Percentiles rank a stretch among this genome's conserved stretches.
Conservation (phyloP, 495 filamentous ascomycete species). For the Trichoderma virens region DNA sequence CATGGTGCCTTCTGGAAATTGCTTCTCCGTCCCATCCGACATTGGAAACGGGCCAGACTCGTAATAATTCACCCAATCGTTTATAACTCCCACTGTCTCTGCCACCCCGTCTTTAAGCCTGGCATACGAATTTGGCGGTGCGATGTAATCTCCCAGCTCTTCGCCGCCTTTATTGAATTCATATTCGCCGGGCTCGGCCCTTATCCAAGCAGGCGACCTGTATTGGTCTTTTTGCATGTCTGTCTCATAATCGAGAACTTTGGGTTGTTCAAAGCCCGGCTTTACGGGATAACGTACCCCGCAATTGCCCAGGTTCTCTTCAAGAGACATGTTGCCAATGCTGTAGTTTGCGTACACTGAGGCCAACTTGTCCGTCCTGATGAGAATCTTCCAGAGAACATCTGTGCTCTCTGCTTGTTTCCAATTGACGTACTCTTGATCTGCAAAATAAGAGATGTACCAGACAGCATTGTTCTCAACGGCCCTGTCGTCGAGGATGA, state of each 20-base stretch:
- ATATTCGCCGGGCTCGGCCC: constrained; percentile 15
- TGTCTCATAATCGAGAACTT: constrained; percentile 3
- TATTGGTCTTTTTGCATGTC: constrained; percentile 9
- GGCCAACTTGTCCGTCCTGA: constrained; percentile 13
- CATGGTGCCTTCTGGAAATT: constrained; percentile 16
- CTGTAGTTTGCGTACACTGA: constrained; percentile 16
- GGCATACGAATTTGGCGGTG: not conserved
- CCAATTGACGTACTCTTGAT: constrained; percentile 9
- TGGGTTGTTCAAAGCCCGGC: constrained; percentile 11
- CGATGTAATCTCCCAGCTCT: not conserved
- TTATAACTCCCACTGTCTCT: not conserved
- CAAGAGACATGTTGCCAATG: constrained; percentile 14
- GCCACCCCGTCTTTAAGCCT: not conserved
- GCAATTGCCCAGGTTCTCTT: constrained; percentile 15
- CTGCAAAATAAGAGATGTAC: constrained; percentile 14
- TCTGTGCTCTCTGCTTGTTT: constrained; percentile 10
- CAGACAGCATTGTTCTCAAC: constrained; percentile 11
- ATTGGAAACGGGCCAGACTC: not conserved
- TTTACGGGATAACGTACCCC: constrained; percentile 13
- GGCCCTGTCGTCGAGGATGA: constrained; percentile 15
- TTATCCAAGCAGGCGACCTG: not conserved
- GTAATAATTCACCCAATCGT: not conserved
- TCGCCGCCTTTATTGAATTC: constrained; percentile 14
- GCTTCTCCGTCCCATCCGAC: constrained; percentile 14
- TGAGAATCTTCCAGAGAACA: constrained; percentile 17